Base-by-base conservation (phyloP, 371 early-diverging fungal genomes). In the Fennellomyces sp. region DNA sequence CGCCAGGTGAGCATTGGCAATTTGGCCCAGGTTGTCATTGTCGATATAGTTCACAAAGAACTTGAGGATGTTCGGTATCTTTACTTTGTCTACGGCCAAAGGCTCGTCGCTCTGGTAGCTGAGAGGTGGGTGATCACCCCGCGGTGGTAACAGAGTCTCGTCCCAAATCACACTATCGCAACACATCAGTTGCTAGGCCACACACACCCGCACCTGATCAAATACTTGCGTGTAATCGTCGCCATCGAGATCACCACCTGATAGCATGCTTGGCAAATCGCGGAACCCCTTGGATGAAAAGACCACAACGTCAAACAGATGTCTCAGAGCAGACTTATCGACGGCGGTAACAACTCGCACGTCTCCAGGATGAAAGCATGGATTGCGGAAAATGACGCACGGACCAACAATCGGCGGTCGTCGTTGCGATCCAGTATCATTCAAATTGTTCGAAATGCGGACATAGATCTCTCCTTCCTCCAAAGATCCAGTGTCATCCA, bases 171-270 rank as follows among this genome's bases (percentile, higher is more conserved):
- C 75, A 5, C 82, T 83, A 59, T 39, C 45, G 4, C 28, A 45
- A 21, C 4, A n/a, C n/a, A n/a, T n/a, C n/a, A n/a, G n/a, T n/a
- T n/a, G n/a, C 17, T 39, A 13, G 5, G 17, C 17, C 13, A n/a
- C 39, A 39, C 13, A 39, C 45, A 1, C 5, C 23, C 8, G 4
- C 21, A 21, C 17, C 17, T 23, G 23, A 45, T 5, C 10, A 2
- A 15, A 39, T 38, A 54, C 70, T 65, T 70, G 72, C 69, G 81
- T 82, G 41, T 82, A 87, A 25, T 88, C 86, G 75, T 96, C 96
- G 10, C 94, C 94, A 68, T 94, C 96, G 5, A 96, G 67, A 73
- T 96, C 96, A 0, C 91, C 90, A n/a, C 94, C 94, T 42, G 88
- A 83, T 57, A 90, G 85, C 89, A 87, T 85, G 61, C 89, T 90